Evolutionary conservation across 2,329 filamentous ascomycete genomes (phyloP).

Genomic region (Pestalotiopsis sp.): DNA sequence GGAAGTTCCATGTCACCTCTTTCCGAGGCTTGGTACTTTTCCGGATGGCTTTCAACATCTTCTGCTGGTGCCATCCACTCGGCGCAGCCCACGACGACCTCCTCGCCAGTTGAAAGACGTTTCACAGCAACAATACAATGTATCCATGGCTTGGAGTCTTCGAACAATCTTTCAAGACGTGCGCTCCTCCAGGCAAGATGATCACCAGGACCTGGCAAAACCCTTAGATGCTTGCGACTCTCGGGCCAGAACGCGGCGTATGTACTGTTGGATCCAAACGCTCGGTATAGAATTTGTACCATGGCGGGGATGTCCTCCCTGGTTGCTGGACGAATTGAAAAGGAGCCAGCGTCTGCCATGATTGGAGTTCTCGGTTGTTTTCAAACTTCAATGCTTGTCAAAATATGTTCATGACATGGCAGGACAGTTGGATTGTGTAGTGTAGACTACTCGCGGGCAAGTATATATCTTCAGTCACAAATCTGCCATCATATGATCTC

Average conservation of each 20-base stretch:
- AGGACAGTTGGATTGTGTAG: too few relatives aligned
- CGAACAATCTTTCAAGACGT: neutral
- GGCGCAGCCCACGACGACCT: neutral
- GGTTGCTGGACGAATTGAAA: neutral
- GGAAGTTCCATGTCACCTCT: neutral
- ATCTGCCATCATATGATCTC: neutral
- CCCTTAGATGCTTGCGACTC: neutral
- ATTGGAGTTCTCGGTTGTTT: neutral
- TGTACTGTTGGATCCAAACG: neutral
- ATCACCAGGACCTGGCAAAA: neutral
- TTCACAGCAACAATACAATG: constrained; percentile 1
- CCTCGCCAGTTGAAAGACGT: neutral
- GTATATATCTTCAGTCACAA: neutral
- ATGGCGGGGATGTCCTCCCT: neutral
- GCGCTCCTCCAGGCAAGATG: neutral
- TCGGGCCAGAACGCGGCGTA: neutral
- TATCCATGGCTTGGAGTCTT: neutral
- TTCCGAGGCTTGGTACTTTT: neutral
- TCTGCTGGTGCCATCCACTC: constrained; percentile 1
- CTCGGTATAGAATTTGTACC: neutral
- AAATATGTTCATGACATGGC: neutral
- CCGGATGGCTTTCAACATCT: neutral
- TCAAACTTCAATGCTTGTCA: neutral
- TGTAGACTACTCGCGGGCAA: neutral
- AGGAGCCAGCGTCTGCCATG: neutral